A percentile compares a stretch with the other conserved stretches of the same genome.
Conservation (phyloP, 1,139 yeast species). For the Geotrichum aggregatum region DNA sequence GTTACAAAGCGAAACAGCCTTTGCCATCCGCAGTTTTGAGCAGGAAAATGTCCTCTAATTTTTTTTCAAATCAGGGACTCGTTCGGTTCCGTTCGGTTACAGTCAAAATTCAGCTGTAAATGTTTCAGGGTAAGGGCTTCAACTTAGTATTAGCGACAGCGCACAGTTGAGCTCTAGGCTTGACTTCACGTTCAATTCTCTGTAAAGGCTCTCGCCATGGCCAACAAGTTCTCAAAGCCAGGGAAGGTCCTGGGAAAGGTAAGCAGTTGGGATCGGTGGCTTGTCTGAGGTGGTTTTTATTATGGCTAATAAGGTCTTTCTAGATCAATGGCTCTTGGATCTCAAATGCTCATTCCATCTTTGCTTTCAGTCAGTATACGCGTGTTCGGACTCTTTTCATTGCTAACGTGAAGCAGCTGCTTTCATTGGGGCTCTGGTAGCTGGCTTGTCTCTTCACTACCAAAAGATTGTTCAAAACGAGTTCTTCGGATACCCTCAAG, state of each 20-base stretch:
- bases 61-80: no score
- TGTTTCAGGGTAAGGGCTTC: no score
- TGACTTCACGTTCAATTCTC: background rate
- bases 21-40: no score
- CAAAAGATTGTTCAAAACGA: conserved; percentile 84
- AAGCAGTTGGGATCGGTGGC: no score
- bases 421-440: conserved; percentile 64
- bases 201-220: background rate
- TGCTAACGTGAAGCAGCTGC: conserved; percentile 44
- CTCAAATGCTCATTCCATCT: conserved; percentile 65
- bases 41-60: no score
- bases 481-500: conserved; percentile 87
- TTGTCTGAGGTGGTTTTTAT: background rate
- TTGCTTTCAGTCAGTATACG: conserved; percentile 45
- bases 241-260: conserved; percentile 20
- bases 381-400: background rate
- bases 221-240: conserved; percentile 16
- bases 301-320: background rate
- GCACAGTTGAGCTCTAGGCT: no score
- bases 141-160: no score
- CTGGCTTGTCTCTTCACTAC: conserved; percentile 73
- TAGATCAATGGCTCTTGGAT: conserved; percentile 57
- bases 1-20: no score
- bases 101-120: no score
- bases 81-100: no score